These are phyloP conservation scores for Nyctanthes arbortristis DNA, from an alignment of 257 asterid species.

Conservation along the genomic window DNA sequence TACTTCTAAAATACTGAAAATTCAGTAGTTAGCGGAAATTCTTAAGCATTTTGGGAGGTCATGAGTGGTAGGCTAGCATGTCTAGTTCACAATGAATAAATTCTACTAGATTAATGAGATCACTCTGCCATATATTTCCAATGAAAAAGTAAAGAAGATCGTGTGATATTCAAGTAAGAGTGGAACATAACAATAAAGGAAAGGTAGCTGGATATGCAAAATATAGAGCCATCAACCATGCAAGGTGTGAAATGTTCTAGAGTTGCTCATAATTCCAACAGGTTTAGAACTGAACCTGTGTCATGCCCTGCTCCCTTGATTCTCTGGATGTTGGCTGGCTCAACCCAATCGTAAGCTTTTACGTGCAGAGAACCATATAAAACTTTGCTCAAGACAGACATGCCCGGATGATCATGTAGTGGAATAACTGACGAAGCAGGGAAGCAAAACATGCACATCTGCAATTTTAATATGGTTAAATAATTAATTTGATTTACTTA, in stretches of 20 bases:
- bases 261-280: neutral
- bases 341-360: conserved; percentile 95
- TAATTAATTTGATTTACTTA: no score
- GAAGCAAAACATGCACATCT: conserved; percentile 94
- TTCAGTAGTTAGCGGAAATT: neutral
- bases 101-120: neutral
- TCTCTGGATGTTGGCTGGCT: conserved; percentile 66
- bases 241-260: neutral
- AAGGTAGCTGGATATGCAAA: neutral
- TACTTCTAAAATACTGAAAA: no score
- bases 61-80: neutral
- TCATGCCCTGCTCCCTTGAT: conserved; percentile 48
- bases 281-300: conserved; percentile 51
- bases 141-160: neutral
- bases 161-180: neutral
- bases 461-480: conserved; percentile 37
- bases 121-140: neutral
- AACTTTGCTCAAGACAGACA: conserved; percentile 94
- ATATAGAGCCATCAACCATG: neutral
- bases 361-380: conserved; percentile 94
- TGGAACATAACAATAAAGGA: neutral
- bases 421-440: conserved; percentile 97
- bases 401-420: conserved; percentile 94
- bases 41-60: neutral
- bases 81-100: neutral